Percentiles rank a stretch among this genome's conserved stretches.
Conservation (phyloP, 805 yeast species). For the Metschnikowia continentalis region DNA sequence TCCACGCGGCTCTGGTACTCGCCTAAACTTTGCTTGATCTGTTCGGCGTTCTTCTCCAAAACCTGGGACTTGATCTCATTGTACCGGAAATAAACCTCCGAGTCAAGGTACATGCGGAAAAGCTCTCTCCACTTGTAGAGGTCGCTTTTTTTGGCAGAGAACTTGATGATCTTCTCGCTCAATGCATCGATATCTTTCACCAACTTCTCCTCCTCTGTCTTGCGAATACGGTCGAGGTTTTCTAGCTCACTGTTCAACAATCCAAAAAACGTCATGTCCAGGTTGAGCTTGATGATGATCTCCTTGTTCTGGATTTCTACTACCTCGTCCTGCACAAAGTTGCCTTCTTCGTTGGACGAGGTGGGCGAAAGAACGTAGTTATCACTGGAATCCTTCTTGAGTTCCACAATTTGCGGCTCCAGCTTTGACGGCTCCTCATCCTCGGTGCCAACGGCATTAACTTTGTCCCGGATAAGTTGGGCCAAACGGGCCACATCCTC, state of each 20-base stretch:
- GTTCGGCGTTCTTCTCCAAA: conserved; percentile 43
- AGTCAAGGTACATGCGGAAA: conserved; percentile 60
- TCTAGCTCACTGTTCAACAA: conserved; percentile 53
- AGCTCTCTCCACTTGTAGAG: conserved; percentile 68
- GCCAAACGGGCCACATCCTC: conserved; percentile 30
- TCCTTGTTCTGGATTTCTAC: conserved; percentile 25
- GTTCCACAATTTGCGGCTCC: conserved; percentile 23
- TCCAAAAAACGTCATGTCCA: conserved; percentile 58
- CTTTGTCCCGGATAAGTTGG: conserved; percentile 23
- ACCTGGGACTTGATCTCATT: conserved; percentile 40
- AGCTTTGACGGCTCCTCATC: conserved; percentile 11
- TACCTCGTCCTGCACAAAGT: conserved; percentile 4
- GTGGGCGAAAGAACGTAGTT: conserved; percentile 30
- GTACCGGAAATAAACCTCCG: conserved; percentile 57
- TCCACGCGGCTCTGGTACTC: conserved; percentile 40
- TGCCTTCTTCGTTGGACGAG: conserved; percentile 9
- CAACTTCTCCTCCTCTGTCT: conserved; percentile 41
- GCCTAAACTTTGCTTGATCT: conserved; percentile 42
- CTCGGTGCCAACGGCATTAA: conserved; percentile 23
- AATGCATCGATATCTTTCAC: conserved; percentile 40
- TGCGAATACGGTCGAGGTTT: conserved; percentile 42
- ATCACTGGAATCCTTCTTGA: conserved; percentile 24
- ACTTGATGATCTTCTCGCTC: conserved; percentile 24
- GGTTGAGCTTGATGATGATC: conserved; percentile 42
- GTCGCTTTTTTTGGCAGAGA: conserved; percentile 43